Percentiles rank a stretch among this genome's conserved stretches.
These are phyloP conservation scores for Vitis rotundifolia DNA, from an alignment of 164 flowering plant species.

Conservation along the genomic window DNA sequence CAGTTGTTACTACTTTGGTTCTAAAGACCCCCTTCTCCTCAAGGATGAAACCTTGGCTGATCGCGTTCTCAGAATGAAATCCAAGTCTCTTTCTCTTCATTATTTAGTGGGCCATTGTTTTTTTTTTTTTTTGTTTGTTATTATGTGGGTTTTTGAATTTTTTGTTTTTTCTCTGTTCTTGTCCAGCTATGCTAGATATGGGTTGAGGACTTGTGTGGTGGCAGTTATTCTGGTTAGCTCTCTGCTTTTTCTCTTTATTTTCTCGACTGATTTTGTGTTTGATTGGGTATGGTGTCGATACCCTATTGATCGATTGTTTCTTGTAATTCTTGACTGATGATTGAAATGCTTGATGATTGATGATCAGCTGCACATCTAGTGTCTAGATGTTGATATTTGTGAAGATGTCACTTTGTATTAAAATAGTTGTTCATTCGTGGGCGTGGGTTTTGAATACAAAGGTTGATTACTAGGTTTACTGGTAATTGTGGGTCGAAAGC, in stretches of 20 bases:
- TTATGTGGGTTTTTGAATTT: not conserved
- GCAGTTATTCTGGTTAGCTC: conserved; percentile 66
- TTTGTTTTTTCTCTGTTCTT: conserved; percentile 8
- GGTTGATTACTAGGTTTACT: no score
- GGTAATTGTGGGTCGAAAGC: no score
- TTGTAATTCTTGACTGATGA: no score
- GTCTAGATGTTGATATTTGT: no score
- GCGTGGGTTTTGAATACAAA: no score
- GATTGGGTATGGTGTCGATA: no score
- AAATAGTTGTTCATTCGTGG: no score
- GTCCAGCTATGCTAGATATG: conserved; percentile 51
- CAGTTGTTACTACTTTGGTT: conserved; percentile 62
- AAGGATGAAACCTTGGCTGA: conserved; percentile 50
- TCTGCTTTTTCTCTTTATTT: not conserved
- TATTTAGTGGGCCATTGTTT: not conserved
- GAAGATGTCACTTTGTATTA: no score
- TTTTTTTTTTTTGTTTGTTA: not conserved
- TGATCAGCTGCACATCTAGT: no score
- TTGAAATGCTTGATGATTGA: no score
- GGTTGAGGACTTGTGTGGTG: conserved; percentile 71
- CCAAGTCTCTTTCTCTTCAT: conserved; percentile 29
- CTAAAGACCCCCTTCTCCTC: conserved; percentile 38
- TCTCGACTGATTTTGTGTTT: no score
- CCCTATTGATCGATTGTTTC: no score
- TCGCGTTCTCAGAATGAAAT: conserved; percentile 51